Conservation (phyloP, 2,329 filamentous ascomycete genomes). For the Geosmithia putterillii region DNA sequence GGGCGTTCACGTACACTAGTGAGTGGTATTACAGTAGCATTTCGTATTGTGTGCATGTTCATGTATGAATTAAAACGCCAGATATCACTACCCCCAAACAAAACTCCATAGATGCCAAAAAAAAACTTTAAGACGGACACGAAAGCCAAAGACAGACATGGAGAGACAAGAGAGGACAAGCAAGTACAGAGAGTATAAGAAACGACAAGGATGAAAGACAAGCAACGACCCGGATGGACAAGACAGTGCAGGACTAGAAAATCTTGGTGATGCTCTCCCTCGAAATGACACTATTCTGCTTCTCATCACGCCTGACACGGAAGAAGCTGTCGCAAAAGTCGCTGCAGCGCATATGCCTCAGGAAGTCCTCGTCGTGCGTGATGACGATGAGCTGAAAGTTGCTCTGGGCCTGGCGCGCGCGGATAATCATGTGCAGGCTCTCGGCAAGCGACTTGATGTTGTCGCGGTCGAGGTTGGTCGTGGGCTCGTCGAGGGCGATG, state of each 20-base stretch:
- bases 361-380: constrained; percentile 94
- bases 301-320: constrained; percentile 68
- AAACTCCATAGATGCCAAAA: too few species aligned
- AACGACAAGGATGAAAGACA: not conserved
- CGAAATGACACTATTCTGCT: constrained; percentile 80
- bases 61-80: not conserved
- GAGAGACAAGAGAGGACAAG: not conserved
- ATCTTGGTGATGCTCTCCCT: constrained; percentile 47
- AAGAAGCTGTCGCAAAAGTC: constrained; percentile 93
- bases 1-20: too few species aligned
- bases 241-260: constrained; percentile 11
- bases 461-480: constrained; percentile 89
- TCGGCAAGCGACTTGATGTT: constrained; percentile 86
- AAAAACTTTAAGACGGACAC: too few species aligned
- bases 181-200: too few species aligned
- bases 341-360: constrained; percentile 83
- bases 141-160: not conserved
- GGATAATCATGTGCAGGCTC: constrained; percentile 79
- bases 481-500: constrained; percentile 94
- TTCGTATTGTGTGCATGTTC: not conserved
- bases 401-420: constrained; percentile 65
- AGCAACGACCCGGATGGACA: not conserved
- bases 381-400: constrained; percentile 99
- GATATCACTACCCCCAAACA: too few species aligned
- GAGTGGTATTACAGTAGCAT: too few species aligned